phyloP scores from a whole-genome alignment of 805 yeast genomes.

The Kodamaea sagamina region DNA sequence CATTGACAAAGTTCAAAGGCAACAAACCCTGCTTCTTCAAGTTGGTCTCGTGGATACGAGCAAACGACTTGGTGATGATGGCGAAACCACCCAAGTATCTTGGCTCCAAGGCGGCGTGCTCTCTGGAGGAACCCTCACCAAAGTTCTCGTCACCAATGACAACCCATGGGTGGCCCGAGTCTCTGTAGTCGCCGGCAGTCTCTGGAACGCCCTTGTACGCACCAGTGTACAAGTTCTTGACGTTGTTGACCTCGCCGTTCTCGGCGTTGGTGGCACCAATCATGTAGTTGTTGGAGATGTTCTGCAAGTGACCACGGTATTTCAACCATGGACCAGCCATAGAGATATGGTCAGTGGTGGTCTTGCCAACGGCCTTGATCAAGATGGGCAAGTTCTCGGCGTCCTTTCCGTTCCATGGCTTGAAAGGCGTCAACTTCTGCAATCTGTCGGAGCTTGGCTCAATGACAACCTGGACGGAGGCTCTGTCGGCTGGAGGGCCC shows the following conservation, averaged over 20 bases:
- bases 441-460: conserved; percentile 94
- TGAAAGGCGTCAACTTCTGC: conserved; percentile 91
- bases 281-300: conserved; percentile 98
- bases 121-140: conserved; percentile 99
- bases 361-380: conserved; percentile 95
- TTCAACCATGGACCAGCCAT: conserved; percentile 99
- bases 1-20: conserved; percentile 91
- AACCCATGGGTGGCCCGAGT: conserved; percentile 90
- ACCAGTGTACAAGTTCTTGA: conserved; percentile 90
- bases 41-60: conserved; percentile 99
- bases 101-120: conserved; percentile 99
- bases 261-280: conserved; percentile 98
- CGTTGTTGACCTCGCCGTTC: conserved; percentile 90
- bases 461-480: conserved; percentile 69
- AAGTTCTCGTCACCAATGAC: conserved; percentile 97
- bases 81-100: conserved; percentile 98
- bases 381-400: conserved; percentile 86
- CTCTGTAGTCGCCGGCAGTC: conserved; percentile 93
- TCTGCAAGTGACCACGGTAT: conserved; percentile 99
- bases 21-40: conserved; percentile 98
- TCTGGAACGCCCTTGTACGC: conserved; percentile 95
- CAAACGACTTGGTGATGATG: conserved; percentile 95
- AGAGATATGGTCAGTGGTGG: conserved; percentile 98
- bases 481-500: conserved; percentile 92
- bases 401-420: conserved; percentile 96